phyloP scores from a whole-genome alignment of 306 rosid species.

The Glycyrrhiza uralensis region DNA sequence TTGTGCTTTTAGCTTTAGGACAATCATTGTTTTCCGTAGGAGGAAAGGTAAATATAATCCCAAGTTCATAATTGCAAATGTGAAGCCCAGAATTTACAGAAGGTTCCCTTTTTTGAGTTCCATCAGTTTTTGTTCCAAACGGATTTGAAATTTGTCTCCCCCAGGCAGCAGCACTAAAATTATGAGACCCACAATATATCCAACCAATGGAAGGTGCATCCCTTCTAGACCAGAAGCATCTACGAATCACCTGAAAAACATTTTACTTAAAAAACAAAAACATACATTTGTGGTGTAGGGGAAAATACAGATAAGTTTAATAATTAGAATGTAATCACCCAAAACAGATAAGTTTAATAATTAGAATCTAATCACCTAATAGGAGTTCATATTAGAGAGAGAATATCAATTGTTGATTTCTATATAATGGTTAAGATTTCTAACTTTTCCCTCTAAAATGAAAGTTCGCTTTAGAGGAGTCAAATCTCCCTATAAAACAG shows the following conservation, averaged over 20 bases:
- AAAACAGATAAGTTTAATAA: not conserved
- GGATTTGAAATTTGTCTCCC: slow-evolving; percentile 59
- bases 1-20: slow-evolving; percentile 21
- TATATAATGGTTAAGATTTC: not conserved
- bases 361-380: slow-evolving; percentile 21
- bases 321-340: slow-evolving; percentile 14
- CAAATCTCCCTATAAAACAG: not conserved
- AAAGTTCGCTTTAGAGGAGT: not conserved
- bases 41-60: slow-evolving; percentile 73
- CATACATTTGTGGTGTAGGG: not conserved
- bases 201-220: slow-evolving; percentile 59
- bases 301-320: not conserved
- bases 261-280: no score
- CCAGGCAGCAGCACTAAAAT: slow-evolving; percentile 92
- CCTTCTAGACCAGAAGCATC: slow-evolving; percentile 56
- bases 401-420: not conserved
- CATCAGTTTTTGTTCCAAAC: slow-evolving; percentile 33
- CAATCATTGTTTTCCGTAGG: slow-evolving; percentile 35
- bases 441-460: not conserved
- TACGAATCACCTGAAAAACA: slow-evolving; percentile 69
- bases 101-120: slow-evolving; percentile 26
- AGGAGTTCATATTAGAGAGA: not conserved
- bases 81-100: slow-evolving; percentile 52
- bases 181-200: slow-evolving; percentile 84
- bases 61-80: slow-evolving; percentile 82